phyloP scores from a whole-genome alignment of 225 moss, liverwort and hornwort genomes.

The Bryum argenteum region DNA sequence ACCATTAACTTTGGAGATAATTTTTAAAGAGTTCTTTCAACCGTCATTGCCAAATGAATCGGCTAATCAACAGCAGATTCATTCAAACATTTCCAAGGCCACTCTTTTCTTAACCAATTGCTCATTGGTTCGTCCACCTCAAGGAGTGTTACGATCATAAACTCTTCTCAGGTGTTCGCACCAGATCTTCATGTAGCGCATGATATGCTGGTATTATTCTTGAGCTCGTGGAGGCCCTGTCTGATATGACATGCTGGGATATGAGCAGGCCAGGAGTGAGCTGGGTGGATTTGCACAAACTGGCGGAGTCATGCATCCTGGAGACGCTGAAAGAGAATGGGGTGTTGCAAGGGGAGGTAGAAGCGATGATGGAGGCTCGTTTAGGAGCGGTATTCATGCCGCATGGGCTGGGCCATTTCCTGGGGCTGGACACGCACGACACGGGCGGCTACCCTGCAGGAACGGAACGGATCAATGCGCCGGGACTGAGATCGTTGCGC shows the following conservation, averaged over 20 bases:
- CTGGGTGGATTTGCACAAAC: slow-evolving; percentile 90
- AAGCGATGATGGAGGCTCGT: slow-evolving; percentile 73
- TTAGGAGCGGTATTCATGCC: slow-evolving; percentile 96
- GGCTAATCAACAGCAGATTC: too few relatives aligned
- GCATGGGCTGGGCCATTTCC: slow-evolving; percentile 95
- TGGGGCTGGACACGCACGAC: slow-evolving; percentile 91
- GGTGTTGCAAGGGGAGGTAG: slow-evolving; percentile 67
- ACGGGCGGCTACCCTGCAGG: slow-evolving; percentile 79
- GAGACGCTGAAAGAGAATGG: slow-evolving; percentile 59
- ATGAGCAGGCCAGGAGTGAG: slow-evolving; percentile 72
- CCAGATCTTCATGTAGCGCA: too few relatives aligned
- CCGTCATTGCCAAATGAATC: too few relatives aligned
- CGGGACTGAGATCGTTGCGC: slow-evolving; percentile 72
- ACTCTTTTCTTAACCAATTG: too few relatives aligned
- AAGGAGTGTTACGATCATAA: too few relatives aligned
- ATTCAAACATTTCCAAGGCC: too few relatives aligned
- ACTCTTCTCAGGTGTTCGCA: too few relatives aligned
- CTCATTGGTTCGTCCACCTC: too few relatives aligned
- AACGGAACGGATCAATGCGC: slow-evolving; percentile 52
- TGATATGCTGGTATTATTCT: too few relatives aligned
- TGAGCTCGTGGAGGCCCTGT: too few relatives aligned
- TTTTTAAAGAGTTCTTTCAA: too few relatives aligned
- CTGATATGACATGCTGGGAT: slow-evolving; percentile 15
- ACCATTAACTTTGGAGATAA: too few relatives aligned
- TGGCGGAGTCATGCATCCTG: slow-evolving; percentile 77